Base-by-base conservation (phyloP, 257 asterid genomes). In the Ligustrum vulgare region DNA sequence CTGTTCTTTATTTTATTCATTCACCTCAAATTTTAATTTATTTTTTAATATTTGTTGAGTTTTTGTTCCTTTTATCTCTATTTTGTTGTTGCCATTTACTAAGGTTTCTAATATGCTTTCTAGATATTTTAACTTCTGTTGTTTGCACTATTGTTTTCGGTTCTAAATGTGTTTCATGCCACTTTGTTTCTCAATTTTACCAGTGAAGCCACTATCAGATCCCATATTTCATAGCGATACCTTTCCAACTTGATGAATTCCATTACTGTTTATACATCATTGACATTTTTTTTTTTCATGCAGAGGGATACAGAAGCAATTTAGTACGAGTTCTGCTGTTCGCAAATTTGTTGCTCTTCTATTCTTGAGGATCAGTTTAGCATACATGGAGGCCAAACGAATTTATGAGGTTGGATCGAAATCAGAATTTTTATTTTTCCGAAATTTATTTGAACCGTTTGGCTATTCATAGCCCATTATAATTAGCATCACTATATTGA, bases 251-350 rank as follows among this genome's bases (percentile, higher is more conserved):
- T 33, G 33, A 51, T 32, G 68, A 8, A 67, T 39, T 47, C 36
- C 10, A 18, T 65, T 71, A 72, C 33, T 39, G 25, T 31, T 76
- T 8, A 13, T 28, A 39, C 25, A 78, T 73, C 25, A 76, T 80
- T 41, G 8, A 75, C 25, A 32, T 63, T 65, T 65, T 60, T 75
- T 74, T 69, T 37, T 54, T 77, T 78, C 31, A 28, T 79, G 80
- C 92, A 91, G 97, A 80, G 93, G 89, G 76, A 90, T 93, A 78
- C 92, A 89, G 86, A 93, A 91, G 87, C 98, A 93, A 84, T 85
- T 93, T 72, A 82, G 79, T 70, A 72, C 90, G 22, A 88, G 90
- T 84, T 86, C 95, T 69, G 78, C 86, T 72, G 88, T 73, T 71
- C 93, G 90, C 58, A 93, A 87, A 83, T 79, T 86, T 67, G 78